Evolutionary conservation across 2,329 filamentous ascomycete species (phyloP).

Genomic region (Verticillium dahliae): DNA sequence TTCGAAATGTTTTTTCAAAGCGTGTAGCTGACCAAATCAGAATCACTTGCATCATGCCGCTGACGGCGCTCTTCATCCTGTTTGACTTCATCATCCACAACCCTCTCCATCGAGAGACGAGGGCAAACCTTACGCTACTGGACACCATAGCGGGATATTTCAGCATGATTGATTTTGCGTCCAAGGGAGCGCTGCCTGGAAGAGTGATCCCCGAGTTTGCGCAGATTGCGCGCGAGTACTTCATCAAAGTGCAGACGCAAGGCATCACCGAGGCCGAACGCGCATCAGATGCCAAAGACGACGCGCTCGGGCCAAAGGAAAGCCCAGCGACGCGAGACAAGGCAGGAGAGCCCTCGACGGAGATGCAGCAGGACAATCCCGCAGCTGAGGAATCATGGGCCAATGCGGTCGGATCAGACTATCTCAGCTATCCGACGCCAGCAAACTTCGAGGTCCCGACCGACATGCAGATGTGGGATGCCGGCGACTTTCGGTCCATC

Average conservation of each 20-base stretch:
- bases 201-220: slow-evolving; percentile 6
- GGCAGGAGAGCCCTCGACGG: too few relatives aligned
- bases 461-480: not conserved
- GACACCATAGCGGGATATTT: slow-evolving; percentile 12
- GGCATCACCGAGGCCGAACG: not conserved
- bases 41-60: slow-evolving; percentile 10
- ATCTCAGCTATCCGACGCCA: not conserved
- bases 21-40: slow-evolving; percentile 2
- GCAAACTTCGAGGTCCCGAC: not conserved
- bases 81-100: slow-evolving; percentile 17
- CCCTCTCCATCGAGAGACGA: slow-evolving; percentile 12
- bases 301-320: too few relatives aligned
- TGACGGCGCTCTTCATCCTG: slow-evolving; percentile 14
- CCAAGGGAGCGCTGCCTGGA: slow-evolving; percentile 8
- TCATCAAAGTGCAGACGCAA: not conserved
- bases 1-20: too few relatives aligned
- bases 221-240: slow-evolving; percentile 6
- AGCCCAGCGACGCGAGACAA: not conserved
- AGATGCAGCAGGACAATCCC: not conserved
- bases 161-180: slow-evolving; percentile 7
- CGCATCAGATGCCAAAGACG: not conserved
- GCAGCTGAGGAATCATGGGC: not conserved
- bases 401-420: not conserved
- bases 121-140: slow-evolving; percentile 9
- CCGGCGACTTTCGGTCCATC: not conserved